Evolutionary conservation across 257 asterid species (phyloP).

Genomic region (Penstemon eatonii): DNA sequence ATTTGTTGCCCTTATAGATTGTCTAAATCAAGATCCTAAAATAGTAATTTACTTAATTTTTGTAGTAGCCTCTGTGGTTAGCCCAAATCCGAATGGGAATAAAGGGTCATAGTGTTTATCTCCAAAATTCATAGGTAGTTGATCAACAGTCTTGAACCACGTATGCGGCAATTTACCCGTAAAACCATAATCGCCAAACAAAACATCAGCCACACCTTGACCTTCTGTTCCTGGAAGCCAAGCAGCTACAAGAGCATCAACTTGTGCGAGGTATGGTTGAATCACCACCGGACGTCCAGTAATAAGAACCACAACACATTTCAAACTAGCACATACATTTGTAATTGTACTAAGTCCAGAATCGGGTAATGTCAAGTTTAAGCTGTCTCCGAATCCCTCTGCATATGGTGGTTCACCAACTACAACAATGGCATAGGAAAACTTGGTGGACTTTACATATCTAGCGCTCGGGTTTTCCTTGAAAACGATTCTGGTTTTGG

Average conservation of each 20-base stretch:
- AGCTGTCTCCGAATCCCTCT: constrained; percentile 43
- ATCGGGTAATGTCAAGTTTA: constrained; percentile 42
- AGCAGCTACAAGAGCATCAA: constrained; percentile 45
- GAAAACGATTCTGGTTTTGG: constrained; percentile 29
- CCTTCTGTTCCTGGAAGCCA: constrained; percentile 54
- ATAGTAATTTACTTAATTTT: not conserved
- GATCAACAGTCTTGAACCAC: constrained; percentile 47
- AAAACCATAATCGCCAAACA: constrained; percentile 42
- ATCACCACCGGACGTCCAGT: constrained; percentile 51
- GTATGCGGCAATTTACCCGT: constrained; percentile 40
- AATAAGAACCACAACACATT: constrained; percentile 43
- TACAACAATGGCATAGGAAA: constrained; percentile 48
- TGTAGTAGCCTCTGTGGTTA: constrained; percentile 25
- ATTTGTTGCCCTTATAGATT: not conserved
- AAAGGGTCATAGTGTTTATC: constrained; percentile 47
- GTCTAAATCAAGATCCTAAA: not conserved
- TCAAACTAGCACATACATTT: constrained; percentile 37
- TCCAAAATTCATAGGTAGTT: constrained; percentile 51
- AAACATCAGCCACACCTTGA: constrained; percentile 45
- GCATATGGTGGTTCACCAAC: constrained; percentile 50
- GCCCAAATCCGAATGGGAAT: constrained; percentile 41
- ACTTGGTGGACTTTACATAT: constrained; percentile 28
- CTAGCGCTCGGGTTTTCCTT: constrained; percentile 34
- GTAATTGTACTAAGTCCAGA: constrained; percentile 33
- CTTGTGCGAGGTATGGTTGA: constrained; percentile 30